A percentile compares a stretch with the other conserved stretches of the same genome.
Conservation (phyloP, 768 basidiomycete genomes). For the Pulveroboletus sp. region DNA sequence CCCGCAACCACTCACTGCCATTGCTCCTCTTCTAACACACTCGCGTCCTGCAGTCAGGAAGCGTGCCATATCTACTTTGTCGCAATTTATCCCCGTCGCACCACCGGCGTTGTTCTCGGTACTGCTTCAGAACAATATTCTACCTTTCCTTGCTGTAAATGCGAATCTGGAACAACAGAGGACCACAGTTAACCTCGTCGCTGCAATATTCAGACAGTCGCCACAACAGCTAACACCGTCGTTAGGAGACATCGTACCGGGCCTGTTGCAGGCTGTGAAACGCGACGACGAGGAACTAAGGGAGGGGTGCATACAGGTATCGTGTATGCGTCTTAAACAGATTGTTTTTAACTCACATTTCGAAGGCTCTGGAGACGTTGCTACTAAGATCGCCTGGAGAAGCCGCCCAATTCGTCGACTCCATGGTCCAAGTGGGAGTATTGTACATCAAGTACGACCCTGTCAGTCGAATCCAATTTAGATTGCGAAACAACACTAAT, state of each 20-base stretch:
- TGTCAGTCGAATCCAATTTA: slow-evolving; percentile 36
- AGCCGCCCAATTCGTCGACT: slow-evolving; percentile 65
- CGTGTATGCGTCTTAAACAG: background rate
- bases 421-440: slow-evolving; percentile 67
- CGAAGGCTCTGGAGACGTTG: slow-evolving; percentile 76
- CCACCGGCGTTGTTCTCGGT: slow-evolving; percentile 58
- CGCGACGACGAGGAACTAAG: slow-evolving; percentile 81
- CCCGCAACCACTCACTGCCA: slow-evolving; percentile 61
- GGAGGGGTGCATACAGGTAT: slow-evolving; percentile 76
- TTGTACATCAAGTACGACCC: slow-evolving; percentile 93
- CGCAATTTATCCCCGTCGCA: slow-evolving; percentile 78
- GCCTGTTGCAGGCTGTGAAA: slow-evolving; percentile 64
- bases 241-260: slow-evolving; percentile 63
- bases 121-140: slow-evolving; percentile 57
- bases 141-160: slow-evolving; percentile 53
- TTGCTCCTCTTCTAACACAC: slow-evolving; percentile 73
- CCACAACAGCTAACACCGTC: slow-evolving; percentile 63
- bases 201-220: slow-evolving; percentile 75
- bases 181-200: slow-evolving; percentile 75
- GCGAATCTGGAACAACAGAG: slow-evolving; percentile 67
- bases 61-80: slow-evolving; percentile 82
- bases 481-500: slow-evolving; percentile 5
- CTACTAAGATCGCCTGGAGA: slow-evolving; percentile 83
- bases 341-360: slow-evolving; percentile 5
- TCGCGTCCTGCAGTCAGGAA: slow-evolving; percentile 86